Evolutionary conservation across 805 yeast genomes (phyloP), one percentile per base, ranked within the genome.

Genomic region (Metschnikowia proteae): DNA sequence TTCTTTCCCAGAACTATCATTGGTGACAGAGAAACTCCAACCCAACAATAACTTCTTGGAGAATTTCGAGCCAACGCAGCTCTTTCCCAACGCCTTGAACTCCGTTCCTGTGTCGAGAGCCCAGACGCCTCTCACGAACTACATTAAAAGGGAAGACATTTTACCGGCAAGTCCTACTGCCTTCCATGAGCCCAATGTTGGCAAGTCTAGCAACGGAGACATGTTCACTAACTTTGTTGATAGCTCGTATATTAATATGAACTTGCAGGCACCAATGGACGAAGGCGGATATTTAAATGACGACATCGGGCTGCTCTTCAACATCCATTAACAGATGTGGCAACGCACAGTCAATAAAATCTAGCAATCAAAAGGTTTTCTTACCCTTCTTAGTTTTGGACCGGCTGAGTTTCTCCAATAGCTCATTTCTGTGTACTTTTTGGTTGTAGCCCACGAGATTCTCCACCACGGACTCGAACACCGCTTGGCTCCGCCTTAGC

Each of bases 371-470:
- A 38, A 46, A 53, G 43, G 52, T 54, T 50, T 49, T 52, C 33
- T 53, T 55, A 28, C 55, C 53, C 5, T 50, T 42, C 48, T 59
- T 64, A 43, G 46, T 54, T 47, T 65, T 68, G 5, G 66, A 51
- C 46, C 61, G 58, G 37, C 63, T 62, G 54, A 71, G 60, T 47
- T 63, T 62, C 46, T 60, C 72, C 41, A 68, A 51, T 26, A 73
- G 59, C 51, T 71, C 75, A 37, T 72, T 70, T 44, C 92, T 73
- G 57, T 86, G 78, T 44, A 86, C 58, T 58, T 88, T 80, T 64
- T 94, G 97, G 5, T 96, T 86, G 62, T 91, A 90, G 6, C 96
- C 97, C 11, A 91, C 87, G 57, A 91, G 70, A 58, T 88, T 90
- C 61, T 89, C 96, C 37, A 94, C 90, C 56, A 94, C 96, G 2